These are phyloP conservation scores for Trametes gibbosa DNA, from an alignment of 768 basidiomycete species.

Conservation along the genomic window DNA sequence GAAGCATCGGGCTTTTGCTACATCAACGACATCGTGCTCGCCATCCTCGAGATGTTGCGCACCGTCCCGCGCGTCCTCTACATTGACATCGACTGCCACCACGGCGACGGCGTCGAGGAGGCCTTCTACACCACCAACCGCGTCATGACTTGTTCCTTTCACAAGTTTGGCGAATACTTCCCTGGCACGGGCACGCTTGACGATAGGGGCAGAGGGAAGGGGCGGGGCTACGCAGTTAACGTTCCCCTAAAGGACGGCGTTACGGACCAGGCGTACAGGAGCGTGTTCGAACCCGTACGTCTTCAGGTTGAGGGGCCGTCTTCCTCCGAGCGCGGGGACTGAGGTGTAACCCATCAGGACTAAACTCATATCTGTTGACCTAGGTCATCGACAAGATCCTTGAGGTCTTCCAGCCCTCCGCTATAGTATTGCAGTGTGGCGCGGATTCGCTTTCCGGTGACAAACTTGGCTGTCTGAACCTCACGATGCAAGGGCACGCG, in stretches of 20 bases:
- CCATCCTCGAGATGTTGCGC: constrained; percentile 87
- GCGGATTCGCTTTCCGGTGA: constrained; percentile 95
- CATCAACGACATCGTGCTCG: constrained; percentile 96
- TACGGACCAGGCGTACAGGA: constrained; percentile 81
- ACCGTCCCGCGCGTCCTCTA: constrained; percentile 86
- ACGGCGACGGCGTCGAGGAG: constrained; percentile 98
- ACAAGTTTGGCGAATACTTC: constrained; percentile 96
- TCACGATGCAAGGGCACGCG: constrained; percentile 94
- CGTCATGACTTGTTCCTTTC: constrained; percentile 97
- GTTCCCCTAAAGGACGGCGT: constrained; percentile 94
- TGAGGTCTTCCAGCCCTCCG: constrained; percentile 85
- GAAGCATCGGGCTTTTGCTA: constrained; percentile 99
- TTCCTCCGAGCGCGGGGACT: constrained; percentile 1
- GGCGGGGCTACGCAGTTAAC: constrained; percentile 88
- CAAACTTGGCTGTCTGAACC: constrained; percentile 93
- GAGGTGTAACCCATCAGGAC: constrained; percentile 15
- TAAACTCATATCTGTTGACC: constrained; percentile 6
- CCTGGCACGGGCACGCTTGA: constrained; percentile 87
- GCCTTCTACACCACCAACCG: constrained; percentile 97
- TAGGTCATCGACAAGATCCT: constrained; percentile 84
- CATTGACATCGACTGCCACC: constrained; percentile 97
- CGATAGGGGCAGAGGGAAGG: constrained; percentile 79
- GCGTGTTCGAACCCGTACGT: constrained; percentile 80
- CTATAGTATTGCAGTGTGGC: constrained; percentile 91
- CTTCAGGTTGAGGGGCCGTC: background rate